Evolutionary conservation across 1,139 yeast genomes (phyloP), one percentile per base, ranked within the genome.

Genomic region (Spencermartinsiella ligniputridi): DNA sequence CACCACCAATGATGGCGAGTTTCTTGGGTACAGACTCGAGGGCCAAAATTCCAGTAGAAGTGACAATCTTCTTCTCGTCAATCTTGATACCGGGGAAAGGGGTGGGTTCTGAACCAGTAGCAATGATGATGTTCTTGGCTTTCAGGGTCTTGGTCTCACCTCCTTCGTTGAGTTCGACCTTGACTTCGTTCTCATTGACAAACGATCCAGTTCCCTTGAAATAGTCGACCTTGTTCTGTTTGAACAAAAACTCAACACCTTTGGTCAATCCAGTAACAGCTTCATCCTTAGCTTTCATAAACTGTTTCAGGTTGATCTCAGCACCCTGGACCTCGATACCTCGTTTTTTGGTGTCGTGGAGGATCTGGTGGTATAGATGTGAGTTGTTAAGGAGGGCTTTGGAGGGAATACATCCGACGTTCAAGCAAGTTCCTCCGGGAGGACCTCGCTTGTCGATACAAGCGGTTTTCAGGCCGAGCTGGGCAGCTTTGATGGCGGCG

Each of bases 401-500:
- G 55, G 98, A 92, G 50, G 99, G 99, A 61, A 94, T 94, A 77
- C 98, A 92, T 40, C 98, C 98, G 45, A 92, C 97, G 69, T 92
- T 92, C 62, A 92, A 74, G 78, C 99, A 94, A 44, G 98, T 94
- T 62, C 99, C 99, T 53, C 99, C 99, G 55, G 94, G 79, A 30
- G 82, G 70, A 37, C 98, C 99, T 70, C 98, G 83, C 74, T 88
- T 89, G 69, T 94, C 98, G 55, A 94, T 75, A 78, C 98, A 92
- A 36, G 97, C 98, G 47, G 97, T 88, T 68, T 89, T 83, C 58
- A 77, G 76, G 33, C 97, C 97, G 51, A 89, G 76, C 73, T 94
- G 99, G 42, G 98, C 98, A 48, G 97, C 97, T 70, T 88, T 90
- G 67, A 94, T 94, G 62, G 99, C 98, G 47, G 97, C 97, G 56